phyloP scores from a whole-genome alignment of 345 rosid species.

The Psidium guajava region DNA sequence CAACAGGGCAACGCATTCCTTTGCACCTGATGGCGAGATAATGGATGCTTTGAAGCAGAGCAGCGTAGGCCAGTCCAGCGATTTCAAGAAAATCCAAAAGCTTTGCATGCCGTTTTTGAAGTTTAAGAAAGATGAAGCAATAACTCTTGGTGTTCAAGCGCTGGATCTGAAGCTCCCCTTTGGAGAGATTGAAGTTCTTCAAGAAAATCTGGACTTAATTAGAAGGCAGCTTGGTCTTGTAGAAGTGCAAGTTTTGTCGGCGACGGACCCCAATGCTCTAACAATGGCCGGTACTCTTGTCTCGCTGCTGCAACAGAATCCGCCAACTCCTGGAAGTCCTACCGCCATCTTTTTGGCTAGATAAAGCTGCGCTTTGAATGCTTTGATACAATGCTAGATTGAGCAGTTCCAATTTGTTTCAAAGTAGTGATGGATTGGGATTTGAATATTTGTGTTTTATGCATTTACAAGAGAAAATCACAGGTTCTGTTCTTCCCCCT shows the following conservation, averaged over 20 bases:
- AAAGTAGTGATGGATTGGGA: not conserved
- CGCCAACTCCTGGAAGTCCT: slow-evolving; percentile 81
- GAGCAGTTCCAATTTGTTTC: not conserved
- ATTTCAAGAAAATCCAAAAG: slow-evolving; percentile 58
- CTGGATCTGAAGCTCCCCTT: slow-evolving; percentile 74
- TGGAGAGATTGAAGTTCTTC: slow-evolving; percentile 77
- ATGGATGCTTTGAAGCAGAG: slow-evolving; percentile 45
- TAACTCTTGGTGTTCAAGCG: slow-evolving; percentile 55
- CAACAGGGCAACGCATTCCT: slow-evolving; percentile 21
- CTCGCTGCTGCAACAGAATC: slow-evolving; percentile 43
- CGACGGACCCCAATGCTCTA: slow-evolving; percentile 24
- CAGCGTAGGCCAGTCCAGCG: slow-evolving; percentile 36
- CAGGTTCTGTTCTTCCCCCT: not conserved
- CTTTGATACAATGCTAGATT: not conserved
- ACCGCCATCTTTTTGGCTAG: slow-evolving; percentile 59
- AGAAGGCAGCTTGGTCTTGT: slow-evolving; percentile 69
- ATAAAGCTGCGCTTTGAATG: slow-evolving; percentile 11
- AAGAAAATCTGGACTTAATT: slow-evolving; percentile 65
- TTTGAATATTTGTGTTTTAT: not conserved
- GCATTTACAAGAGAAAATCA: not conserved
- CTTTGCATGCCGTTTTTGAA: slow-evolving; percentile 84
- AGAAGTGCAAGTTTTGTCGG: slow-evolving; percentile 49
- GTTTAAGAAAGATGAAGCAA: slow-evolving; percentile 76
- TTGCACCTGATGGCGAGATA: slow-evolving; percentile 64
- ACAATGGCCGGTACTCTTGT: slow-evolving; percentile 46